Percentiles rank a stretch among this genome's conserved stretches.
phyloP scores from a whole-genome alignment of 2,329 filamentous ascomycete species.

The Fusarium siculi region DNA sequence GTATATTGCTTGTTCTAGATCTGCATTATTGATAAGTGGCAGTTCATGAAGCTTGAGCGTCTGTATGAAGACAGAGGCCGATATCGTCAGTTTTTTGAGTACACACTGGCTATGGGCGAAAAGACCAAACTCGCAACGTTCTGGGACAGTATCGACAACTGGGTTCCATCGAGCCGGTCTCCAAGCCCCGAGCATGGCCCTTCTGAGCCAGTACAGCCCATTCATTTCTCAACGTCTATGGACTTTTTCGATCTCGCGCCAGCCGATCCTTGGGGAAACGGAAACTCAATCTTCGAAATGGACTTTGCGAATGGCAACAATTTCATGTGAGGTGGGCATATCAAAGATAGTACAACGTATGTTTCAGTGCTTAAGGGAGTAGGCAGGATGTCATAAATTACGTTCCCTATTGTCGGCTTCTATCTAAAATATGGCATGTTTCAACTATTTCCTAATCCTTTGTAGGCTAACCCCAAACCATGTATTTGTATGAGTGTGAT shows the following conservation, averaged over 20 bases:
- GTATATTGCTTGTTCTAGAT: background rate
- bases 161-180: background rate
- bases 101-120: background rate
- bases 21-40: background rate
- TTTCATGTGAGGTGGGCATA: background rate
- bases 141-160: background rate
- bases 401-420: fast-evolving
- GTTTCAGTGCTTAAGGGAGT: too few species aligned
- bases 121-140: background rate
- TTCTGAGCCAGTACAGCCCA: background rate
- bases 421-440: background rate
- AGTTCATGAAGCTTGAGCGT: background rate
- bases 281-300: background rate
- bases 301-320: background rate
- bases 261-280: background rate
- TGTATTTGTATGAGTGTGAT: background rate
- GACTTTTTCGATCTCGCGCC: background rate
- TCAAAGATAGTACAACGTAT: background rate
- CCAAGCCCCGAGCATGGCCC: background rate
- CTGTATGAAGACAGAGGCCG: background rate
- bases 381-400: background rate
- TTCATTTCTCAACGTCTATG: background rate
- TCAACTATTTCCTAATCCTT: background rate
- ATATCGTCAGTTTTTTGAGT: background rate
- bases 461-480: fast-evolving